These are phyloP conservation scores for Fusarium equiseti DNA, from an alignment of 2,329 filamentous ascomycete genomes.

Conservation along the genomic window DNA sequence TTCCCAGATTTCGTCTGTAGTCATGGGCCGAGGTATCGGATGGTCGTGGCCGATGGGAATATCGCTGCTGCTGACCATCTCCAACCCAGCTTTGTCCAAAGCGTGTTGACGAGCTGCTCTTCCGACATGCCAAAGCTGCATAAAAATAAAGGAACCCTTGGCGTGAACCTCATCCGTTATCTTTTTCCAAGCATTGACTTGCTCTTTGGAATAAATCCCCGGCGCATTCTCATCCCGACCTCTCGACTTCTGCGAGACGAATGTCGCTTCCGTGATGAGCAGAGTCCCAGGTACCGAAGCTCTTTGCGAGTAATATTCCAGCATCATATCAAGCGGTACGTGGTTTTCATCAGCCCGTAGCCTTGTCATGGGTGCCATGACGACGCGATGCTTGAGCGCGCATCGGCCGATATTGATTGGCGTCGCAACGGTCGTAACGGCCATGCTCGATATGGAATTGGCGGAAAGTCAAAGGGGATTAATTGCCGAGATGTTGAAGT, in stretches of 20 bases:
- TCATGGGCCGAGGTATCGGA: slow-evolving; percentile 6
- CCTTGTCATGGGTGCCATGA: slow-evolving; percentile 31
- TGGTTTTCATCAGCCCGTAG: slow-evolving; percentile 11
- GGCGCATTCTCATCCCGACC: slow-evolving; percentile 18
- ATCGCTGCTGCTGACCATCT: slow-evolving; percentile 27
- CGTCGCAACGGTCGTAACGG: neutral
- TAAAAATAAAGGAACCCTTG: slow-evolving; percentile 16
- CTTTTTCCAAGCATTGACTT: slow-evolving; percentile 11
- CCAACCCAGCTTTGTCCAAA: neutral
- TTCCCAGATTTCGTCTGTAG: neutral
- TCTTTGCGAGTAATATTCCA: slow-evolving; percentile 29
- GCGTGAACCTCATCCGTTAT: slow-evolving; percentile 14
- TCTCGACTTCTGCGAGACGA: slow-evolving; percentile 9
- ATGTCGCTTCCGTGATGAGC: slow-evolving; percentile 25
- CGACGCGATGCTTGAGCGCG: slow-evolving; percentile 16
- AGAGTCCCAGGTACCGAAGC: slow-evolving; percentile 27
- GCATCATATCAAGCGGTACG: slow-evolving; percentile 15
- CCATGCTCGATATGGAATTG: neutral
- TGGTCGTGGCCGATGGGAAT: neutral
- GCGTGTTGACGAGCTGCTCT: slow-evolving; percentile 16
- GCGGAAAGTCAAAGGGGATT: neutral
- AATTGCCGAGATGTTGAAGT: slow-evolving; percentile 5
- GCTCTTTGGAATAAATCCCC: slow-evolving; percentile 2
- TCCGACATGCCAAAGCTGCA: slow-evolving; percentile 29
- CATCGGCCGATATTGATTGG: slow-evolving; percentile 14